These are phyloP conservation scores for Bigelowiella natans DNA, from an alignment of 78 protist genomes.

Conservation along the genomic window DNA sequence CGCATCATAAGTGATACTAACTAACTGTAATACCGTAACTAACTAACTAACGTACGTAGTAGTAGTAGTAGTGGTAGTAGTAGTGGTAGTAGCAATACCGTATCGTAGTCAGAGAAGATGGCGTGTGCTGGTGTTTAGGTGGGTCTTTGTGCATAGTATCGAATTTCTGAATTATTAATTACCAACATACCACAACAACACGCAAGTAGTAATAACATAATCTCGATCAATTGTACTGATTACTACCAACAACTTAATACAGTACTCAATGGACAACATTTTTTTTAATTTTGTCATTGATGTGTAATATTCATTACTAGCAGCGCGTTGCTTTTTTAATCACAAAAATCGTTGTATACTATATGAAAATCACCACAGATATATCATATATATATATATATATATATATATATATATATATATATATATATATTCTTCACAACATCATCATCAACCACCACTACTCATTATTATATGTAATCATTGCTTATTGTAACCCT, in stretches of 20 bases:
- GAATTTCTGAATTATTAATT: too few relatives aligned
- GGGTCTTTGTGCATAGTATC: background rate
- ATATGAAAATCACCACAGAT: background rate
- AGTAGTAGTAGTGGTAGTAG: too few relatives aligned
- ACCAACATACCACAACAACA: too few relatives aligned
- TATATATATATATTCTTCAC: background rate
- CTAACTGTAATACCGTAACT: too few relatives aligned
- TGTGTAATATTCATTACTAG: background rate
- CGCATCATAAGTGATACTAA: too few relatives aligned
- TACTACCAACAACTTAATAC: background rate
- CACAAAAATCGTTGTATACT: background rate
- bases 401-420: background rate
- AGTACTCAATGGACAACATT: background rate
- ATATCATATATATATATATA: background rate
- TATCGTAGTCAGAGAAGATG: background rate
- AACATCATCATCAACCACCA: too few relatives aligned
- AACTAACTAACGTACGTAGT: too few relatives aligned
- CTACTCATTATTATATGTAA: too few relatives aligned
- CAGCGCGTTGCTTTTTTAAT: background rate
- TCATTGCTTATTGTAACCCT: too few relatives aligned
- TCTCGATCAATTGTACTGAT: background rate
- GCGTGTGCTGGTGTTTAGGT: background rate
- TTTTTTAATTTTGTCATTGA: background rate
- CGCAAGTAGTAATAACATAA: background rate
- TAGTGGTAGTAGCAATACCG: too few relatives aligned